Evolutionary conservation across 148 eudicot species (phyloP).

Genomic region (Dianthus caryophyllus): DNA sequence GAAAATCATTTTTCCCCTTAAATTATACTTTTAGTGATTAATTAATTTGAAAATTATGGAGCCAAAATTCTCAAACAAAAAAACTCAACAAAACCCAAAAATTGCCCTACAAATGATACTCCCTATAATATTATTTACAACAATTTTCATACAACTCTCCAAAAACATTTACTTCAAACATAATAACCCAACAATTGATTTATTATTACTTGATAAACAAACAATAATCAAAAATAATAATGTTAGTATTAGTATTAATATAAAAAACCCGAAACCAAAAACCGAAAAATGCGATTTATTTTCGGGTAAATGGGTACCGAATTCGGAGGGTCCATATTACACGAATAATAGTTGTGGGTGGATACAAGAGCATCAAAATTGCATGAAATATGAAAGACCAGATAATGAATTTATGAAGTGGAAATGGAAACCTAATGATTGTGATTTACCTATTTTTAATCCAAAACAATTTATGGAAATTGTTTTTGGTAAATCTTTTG

Average conservation of each 20-base stretch:
- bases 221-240: too few species aligned
- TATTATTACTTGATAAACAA: too few species aligned
- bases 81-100: slow-evolving; percentile 22
- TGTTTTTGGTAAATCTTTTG: slow-evolving; percentile 41
- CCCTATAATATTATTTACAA: slow-evolving; percentile 29
- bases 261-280: too few species aligned
- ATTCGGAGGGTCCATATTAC: slow-evolving; percentile 46
- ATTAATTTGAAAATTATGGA: not conserved
- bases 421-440: slow-evolving; percentile 50
- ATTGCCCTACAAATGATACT: slow-evolving; percentile 20
- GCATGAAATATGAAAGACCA: slow-evolving; percentile 51
- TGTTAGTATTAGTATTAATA: too few species aligned
- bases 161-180: slow-evolving; percentile 12
- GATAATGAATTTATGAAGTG: slow-evolving; percentile 49
- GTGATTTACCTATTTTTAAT: slow-evolving; percentile 41
- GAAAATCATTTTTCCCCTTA: too few species aligned
- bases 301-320: slow-evolving; percentile 54
- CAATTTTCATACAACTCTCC: slow-evolving; percentile 24
- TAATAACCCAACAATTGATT: too few species aligned
- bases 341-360: slow-evolving; percentile 40
- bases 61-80: not conserved
- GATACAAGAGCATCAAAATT: slow-evolving; percentile 52
- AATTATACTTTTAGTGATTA: too few species aligned
- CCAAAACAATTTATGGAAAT: slow-evolving; percentile 37
- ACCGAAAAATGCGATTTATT: slow-evolving; percentile 38